phyloP scores from a whole-genome alignment of 2,329 filamentous ascomycete species.

The Xenoacremonium recifei region DNA sequence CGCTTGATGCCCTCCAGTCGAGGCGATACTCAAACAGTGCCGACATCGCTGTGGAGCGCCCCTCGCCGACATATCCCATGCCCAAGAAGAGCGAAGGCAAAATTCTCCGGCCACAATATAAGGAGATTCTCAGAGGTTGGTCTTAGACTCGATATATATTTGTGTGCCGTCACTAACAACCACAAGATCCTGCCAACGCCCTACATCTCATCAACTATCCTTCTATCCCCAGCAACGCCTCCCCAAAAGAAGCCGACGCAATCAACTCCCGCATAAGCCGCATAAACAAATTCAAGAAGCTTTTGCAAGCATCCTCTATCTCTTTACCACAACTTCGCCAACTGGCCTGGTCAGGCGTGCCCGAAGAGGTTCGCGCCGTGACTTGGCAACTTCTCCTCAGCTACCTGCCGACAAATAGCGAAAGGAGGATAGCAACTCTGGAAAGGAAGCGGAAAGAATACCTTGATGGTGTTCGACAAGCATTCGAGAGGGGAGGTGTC shows the following conservation, averaged over 20 bases:
- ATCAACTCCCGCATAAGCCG: conserved; percentile 85
- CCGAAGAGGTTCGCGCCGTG: conserved; percentile 94
- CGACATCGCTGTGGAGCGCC: conserved; percentile 90
- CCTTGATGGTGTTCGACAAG: conserved; percentile 80
- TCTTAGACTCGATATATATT: background rate
- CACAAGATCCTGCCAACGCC: conserved; percentile 80
- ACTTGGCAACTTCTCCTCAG: conserved; percentile 97
- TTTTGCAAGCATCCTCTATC: conserved; percentile 89
- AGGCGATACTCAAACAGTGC: conserved; percentile 78
- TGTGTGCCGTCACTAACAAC: conserved; percentile 13
- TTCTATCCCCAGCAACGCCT: conserved; percentile 68
- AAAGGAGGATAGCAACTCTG: conserved; percentile 82
- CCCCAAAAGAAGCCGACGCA: conserved; percentile 79
- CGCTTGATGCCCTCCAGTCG: conserved; percentile 37
- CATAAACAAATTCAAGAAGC: conserved; percentile 98
- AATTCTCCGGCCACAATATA: conserved; percentile 94
- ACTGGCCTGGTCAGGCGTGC: conserved; percentile 90
- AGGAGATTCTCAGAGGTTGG: conserved; percentile 80
- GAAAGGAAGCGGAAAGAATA: conserved; percentile 97
- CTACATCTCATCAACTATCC: conserved; percentile 92
- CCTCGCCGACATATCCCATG: conserved; percentile 78
- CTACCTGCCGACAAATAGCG: conserved; percentile 95
- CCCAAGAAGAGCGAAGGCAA: conserved; percentile 91
- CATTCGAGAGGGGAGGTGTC: conserved; percentile 63
- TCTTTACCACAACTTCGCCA: conserved; percentile 79